Base-by-base conservation (phyloP, 2,329 filamentous ascomycete genomes). In the Cladosporium phlei region DNA sequence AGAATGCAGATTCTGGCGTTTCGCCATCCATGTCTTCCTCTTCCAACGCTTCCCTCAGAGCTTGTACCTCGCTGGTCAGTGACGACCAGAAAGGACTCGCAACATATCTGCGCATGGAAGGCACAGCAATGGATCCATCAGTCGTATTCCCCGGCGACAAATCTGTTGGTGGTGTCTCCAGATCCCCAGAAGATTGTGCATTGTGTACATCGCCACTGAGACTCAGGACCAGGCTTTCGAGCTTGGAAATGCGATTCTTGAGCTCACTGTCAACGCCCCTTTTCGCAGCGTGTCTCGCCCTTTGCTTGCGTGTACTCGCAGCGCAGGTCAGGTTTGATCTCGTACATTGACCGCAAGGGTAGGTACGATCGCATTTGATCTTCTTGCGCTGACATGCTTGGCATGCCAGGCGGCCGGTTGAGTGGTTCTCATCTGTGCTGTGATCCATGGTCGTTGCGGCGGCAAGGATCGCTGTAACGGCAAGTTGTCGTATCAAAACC, bases 41-140 rank as follows among this genome's bases (percentile, higher is more conserved):
- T 28, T 62, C 60, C 19, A 64, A 54, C 11, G 55, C 59, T 38
- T 65, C 60, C 11, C 56, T 51, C 12, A 65, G 49, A 7, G 57
- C 61, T 50, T 61, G 57, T 2, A 64, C 62, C 45, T 65, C 61
- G 4, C 49, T 50, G 4, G 56, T 61, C 8, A 65, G 52, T 3
- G 57, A 56, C 1, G 55, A 57, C 61, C 61, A 65, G 53, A 65
- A 65, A 10, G 48, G 48, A 22, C 58, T 59, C 9, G 56, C 59
- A 7, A 65, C 52, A 37, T 61, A 65, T 38, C 55, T 59, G 27
- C 53, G 57, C 12, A 55, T 51, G 10, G 50, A 42, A 1, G 52
- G 52, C n/a, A 50, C 52, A 19, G 46, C 28, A 3, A 22, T 42
- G 2, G 46, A 40, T 11, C 21, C 30, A 28, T 20, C n/a, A 7